Evolutionary conservation across 345 rosid genomes (phyloP).

Genomic region (Odontarrhena argentea): DNA sequence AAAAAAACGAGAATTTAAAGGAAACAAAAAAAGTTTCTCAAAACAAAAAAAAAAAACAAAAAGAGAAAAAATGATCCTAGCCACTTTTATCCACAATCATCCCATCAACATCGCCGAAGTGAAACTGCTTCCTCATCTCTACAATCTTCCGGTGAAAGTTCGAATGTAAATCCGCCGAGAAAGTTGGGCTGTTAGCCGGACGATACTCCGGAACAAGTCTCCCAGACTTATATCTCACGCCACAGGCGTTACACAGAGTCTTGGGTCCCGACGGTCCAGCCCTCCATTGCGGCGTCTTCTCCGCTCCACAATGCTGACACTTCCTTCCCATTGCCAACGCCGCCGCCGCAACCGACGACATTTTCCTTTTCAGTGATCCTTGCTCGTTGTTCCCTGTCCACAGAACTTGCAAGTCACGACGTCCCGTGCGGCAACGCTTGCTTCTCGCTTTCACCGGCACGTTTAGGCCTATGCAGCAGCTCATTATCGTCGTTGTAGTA

Average conservation of each 20-base stretch:
- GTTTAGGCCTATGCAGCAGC: conserved; percentile 45
- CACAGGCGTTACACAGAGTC: conserved; percentile 87
- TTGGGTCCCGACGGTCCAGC: conserved; percentile 81
- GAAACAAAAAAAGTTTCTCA: conserved; percentile 10
- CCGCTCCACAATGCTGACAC: conserved; percentile 81
- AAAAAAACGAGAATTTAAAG: conserved; percentile 5
- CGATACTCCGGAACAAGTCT: conserved; percentile 83
- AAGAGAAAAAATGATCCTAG: conserved; percentile 12
- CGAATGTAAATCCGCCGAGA: conserved; percentile 62
- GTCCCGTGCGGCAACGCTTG: conserved; percentile 53
- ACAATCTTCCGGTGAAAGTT: conserved; percentile 81
- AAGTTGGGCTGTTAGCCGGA: conserved; percentile 80
- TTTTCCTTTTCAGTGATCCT: conserved; percentile 42
- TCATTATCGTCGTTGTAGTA: conserved; percentile 37
- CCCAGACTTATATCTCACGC: conserved; percentile 85
- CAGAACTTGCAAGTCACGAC: conserved; percentile 40
- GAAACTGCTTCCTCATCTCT: conserved; percentile 75
- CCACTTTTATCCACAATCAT: conserved; percentile 53
- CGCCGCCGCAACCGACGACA: conserved; percentile 9
- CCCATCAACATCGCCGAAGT: conserved; percentile 40
- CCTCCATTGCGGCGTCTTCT: conserved; percentile 92
- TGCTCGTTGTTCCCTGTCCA: conserved; percentile 34
- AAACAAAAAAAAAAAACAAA: not conserved
- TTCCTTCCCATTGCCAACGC: conserved; percentile 58
- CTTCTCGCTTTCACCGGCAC: conserved; percentile 67